Evolutionary conservation across 805 yeast genomes (phyloP), one percentile per base, ranked within the genome.

Genomic region (Kazachstania martiniae): DNA sequence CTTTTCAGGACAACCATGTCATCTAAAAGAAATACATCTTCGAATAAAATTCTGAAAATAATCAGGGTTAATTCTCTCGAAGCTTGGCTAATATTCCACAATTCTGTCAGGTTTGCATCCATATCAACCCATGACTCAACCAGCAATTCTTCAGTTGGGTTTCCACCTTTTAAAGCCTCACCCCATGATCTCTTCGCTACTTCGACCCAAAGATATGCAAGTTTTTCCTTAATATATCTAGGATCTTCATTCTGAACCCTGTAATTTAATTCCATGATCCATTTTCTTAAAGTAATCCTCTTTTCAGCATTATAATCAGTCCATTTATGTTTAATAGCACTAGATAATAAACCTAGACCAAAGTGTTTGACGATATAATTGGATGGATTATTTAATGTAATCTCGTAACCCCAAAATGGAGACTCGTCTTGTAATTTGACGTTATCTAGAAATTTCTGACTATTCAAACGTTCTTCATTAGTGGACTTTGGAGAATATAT

Each of bases 111-210:
- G 43, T 78, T 78, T 12, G 66, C 59, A 48, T 91, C 98, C 95
- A 91, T 86, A 13, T 78, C 70, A 1, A 66, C 64, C 98, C 98
- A 91, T 14, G 94, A 81, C 38, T 70, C 73, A 8, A 61, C 41
- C 21, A 69, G 58, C 33, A 74, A 76, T 33, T 66, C 64, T 25
- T 49, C 54, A 5, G 44, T 25, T 14, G 52, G 50, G 8, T 44
- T 37, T 12, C 46, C 50, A 18, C 46, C 51, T 37, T 56, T 65
- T n/a, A 81, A 57, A 38, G 70, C 74, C 24, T 72, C 64, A 12
- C 96, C 95, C 98, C 98, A 91, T 19, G 76, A 68, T 36, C 94
- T 68, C 50, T 91, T 91, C 8, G 95, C 94, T 6, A 91, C 64
- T 26, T 82, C 78, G 1, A 83, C 95, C 96, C 97, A 87, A 17